A percentile compares a stretch with the other conserved stretches of the same genome.
These are phyloP conservation scores for Nelumbo lutea DNA, from an alignment of 164 flowering plant genomes.

Conservation along the genomic window DNA sequence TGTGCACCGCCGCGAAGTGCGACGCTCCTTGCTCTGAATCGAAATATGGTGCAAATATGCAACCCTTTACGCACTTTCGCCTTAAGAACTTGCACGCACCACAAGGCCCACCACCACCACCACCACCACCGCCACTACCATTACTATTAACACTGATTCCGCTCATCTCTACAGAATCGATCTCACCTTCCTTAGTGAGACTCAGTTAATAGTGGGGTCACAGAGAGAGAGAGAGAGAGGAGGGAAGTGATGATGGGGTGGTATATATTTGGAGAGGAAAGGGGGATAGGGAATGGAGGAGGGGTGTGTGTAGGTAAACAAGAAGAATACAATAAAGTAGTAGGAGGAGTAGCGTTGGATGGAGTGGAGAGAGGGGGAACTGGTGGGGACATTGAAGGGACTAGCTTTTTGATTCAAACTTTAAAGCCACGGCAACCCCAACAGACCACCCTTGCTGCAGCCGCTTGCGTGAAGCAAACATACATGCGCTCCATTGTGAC, in stretches of 20 bases:
- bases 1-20: conserved; percentile 3
- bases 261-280: not conserved
- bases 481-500: conserved; percentile 17
- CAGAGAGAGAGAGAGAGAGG: conserved; percentile 5
- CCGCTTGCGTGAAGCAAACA: conserved; percentile 45
- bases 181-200: not conserved
- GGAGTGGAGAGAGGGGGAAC: conserved; percentile 8
- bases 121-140: not conserved
- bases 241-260: not conserved
- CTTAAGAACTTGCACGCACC: conserved; percentile 5
- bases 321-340: no score
- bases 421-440: conserved; percentile 25
- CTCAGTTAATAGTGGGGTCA: not conserved
- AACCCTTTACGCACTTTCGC: not conserved
- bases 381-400: not conserved
- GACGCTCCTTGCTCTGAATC: not conserved
- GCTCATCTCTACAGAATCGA: not conserved
- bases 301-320: not conserved
- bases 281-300: not conserved
- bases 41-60: conserved; percentile 4
- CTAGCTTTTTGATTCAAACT: conserved; percentile 14
- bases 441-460: not conserved
- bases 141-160: not conserved
- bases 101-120: conserved; percentile 1
- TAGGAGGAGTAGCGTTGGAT: no score